These are phyloP conservation scores for Paraphaeosphaeria sporulosa DNA, from an alignment of 2,329 filamentous ascomycete genomes.

Conservation along the genomic window DNA sequence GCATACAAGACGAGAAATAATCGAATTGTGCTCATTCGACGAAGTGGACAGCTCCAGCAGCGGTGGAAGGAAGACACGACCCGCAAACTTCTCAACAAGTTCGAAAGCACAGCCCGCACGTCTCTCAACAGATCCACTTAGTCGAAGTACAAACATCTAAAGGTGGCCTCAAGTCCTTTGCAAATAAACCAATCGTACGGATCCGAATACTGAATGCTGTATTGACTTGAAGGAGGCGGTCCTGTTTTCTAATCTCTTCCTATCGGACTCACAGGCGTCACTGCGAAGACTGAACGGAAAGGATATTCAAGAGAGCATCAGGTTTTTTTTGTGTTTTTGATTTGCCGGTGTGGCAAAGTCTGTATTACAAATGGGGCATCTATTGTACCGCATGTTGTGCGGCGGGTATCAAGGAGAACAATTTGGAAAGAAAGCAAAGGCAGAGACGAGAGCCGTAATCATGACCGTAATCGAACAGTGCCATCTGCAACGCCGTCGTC, in stretches of 20 bases:
- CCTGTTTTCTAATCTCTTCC: not conserved
- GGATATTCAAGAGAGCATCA: not conserved
- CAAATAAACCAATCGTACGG: not conserved
- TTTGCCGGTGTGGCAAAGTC: not conserved
- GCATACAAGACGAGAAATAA: not conserved
- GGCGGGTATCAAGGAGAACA: conserved; percentile 11
- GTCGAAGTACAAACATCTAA: not conserved
- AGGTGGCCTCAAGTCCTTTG: not conserved
- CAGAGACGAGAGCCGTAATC: not conserved
- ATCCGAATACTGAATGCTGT: no score
- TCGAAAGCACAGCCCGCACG: not conserved
- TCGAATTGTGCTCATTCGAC: not conserved
- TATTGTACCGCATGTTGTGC: conserved; percentile 7
- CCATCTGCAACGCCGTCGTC: conserved; percentile 4
- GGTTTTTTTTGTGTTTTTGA: not conserved
- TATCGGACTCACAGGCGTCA: not conserved
- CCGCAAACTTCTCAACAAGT: not conserved
- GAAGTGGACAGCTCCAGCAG: not conserved
- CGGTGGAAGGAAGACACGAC: not conserved
- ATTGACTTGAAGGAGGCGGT: not conserved
- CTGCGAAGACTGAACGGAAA: not conserved
- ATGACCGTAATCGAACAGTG: not conserved
- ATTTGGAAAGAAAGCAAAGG: not conserved
- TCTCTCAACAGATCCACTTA: conserved; percentile 3
- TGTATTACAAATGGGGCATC: conserved; percentile 1